Evolutionary conservation across 2,329 filamentous ascomycete species (phyloP).

Genomic region (Periconia sp.): DNA sequence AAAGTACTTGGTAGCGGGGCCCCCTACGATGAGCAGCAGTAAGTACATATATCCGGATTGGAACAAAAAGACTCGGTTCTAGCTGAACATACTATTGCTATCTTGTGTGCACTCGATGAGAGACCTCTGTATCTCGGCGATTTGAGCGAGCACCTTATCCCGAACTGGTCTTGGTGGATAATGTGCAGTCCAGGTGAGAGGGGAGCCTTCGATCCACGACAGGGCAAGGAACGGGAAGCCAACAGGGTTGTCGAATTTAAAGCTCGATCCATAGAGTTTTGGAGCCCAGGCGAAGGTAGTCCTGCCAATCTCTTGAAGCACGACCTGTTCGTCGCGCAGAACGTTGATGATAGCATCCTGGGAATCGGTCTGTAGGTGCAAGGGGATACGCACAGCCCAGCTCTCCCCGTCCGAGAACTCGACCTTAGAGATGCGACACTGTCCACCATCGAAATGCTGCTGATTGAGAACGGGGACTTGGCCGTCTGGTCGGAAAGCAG

Average conservation of each 20-base stretch:
- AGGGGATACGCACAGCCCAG: constrained; percentile 10
- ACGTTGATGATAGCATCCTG: constrained; percentile 11
- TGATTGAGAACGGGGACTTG: constrained; percentile 11
- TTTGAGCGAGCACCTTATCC: constrained; percentile 14
- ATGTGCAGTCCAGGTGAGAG: constrained; percentile 6
- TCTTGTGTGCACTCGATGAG: constrained; percentile 12
- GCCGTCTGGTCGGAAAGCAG: constrained; percentile 10
- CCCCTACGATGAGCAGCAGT: constrained; percentile 5
- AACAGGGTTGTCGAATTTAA: constrained; percentile 15
- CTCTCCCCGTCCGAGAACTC: constrained; percentile 11
- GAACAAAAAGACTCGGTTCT: constrained; percentile 3
- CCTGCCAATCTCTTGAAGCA: constrained; percentile 13
- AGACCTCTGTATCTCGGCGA: constrained; percentile 12
- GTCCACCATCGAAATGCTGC: constrained; percentile 10
- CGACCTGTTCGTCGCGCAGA: constrained; percentile 9
- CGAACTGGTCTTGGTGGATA: constrained; percentile 11
- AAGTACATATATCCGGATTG: constrained; percentile 5
- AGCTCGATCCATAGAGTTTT: constrained; percentile 10
- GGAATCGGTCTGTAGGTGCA: constrained; percentile 9
- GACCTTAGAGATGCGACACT: constrained; percentile 14
- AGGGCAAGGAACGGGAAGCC: constrained; percentile 11
- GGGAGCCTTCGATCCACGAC: constrained; percentile 13
- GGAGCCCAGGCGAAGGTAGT: constrained; percentile 11
- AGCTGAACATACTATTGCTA: constrained; percentile 7
- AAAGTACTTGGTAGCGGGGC: constrained; percentile 9